Base-by-base conservation (phyloP, 441 rosid genomes). In the Sinapis alba region DNA sequence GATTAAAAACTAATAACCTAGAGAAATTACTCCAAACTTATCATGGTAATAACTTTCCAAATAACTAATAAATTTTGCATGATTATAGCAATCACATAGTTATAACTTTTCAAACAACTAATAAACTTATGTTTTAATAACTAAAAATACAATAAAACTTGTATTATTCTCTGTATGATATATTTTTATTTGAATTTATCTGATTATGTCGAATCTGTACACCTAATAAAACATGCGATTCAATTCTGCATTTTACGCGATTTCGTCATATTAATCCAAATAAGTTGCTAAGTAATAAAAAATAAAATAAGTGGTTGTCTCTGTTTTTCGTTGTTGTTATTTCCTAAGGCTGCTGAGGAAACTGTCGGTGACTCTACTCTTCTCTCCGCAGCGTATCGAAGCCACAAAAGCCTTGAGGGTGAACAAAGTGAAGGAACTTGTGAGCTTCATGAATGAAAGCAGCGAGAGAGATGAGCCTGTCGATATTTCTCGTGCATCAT, bases 391-490 rank as follows among this genome's bases (percentile, higher is more conserved):
- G 30, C 58, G 69, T 45, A 8, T 65, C 6, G 58, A 45, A 24
- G 58, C 69, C 9, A 26, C 58, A 1, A 47, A 65, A 27, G 23
- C 24, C 4, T 24, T 65, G 58, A 24, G 58, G 69, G 1, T 12
- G 63, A 69, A 34, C 9, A 70, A 70, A 8, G 30, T 70, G 66
- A 13, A 71, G 15, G 60, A 71, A 5, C 65, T 71, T 50, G 23
- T 71, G 68, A 71, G 47, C 15, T 71, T 71, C 60, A 4, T 61
- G 32, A 62, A 9, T 5, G 61, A 71, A 61, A 28, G 60, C 15
- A 61, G 75, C 21, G 61, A 71, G 60, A 71, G 34, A 71, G 68
- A 50, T 62, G 75, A 38, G 12, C 15, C 18, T 11, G 51, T 71
- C 50, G 75, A 71, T 13, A 71, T 71, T 8, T 61, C 61, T 61